Base-by-base conservation (phyloP, 1,284 basidiomycete genomes). In the Ganoderma sp. region DNA sequence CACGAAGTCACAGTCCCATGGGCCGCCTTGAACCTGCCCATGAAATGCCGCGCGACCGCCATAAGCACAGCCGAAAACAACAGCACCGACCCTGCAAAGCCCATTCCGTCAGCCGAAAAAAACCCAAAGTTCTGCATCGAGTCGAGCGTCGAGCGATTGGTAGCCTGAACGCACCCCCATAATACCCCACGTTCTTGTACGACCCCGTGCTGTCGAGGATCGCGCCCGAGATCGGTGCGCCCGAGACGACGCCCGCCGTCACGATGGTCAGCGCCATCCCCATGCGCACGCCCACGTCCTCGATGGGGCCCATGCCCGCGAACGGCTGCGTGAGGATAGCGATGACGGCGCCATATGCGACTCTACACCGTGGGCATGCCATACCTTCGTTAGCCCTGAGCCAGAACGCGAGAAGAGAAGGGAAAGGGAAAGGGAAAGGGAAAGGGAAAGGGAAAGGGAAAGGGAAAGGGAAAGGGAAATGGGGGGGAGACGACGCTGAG, bases 221-320 rank as follows among this genome's bases (percentile, higher is more conserved):
- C 2, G 83, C 83, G 28, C 86, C 85, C n/a, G 84, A 84, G 68
- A 87, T 85, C 0, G 86, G 85, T 28, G 84, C 84, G 3, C 87
- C 86, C 10, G 78, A 79, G 0, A 86, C 71, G 0, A 84, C 80
- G 28, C 82, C 84, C 3, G 82, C 25, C 19, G 81, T 78, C 15
- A 82, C 72, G 62, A 88, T 78, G 15, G 82, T 85, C 74, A 87
- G 78, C 32, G 83, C 81, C 76, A 88, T 82, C 0, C 89, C 87
- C 3, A 81, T 78, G 15, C 87, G 81, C 43, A 84, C 80, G 32
- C 88, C 89, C 5, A 88, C 79, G 69, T 90, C 88, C 28, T 76
- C 77, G 1, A 83, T 79, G 0, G 81, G 82, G 0, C 90, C 90
- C 75, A 92, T 81, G 17, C 41, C 22, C n/a, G 89, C 84, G 52